phyloP scores from a whole-genome alignment of 108 stramenopile genomes.

The Aurantiochytrium sp. region DNA sequence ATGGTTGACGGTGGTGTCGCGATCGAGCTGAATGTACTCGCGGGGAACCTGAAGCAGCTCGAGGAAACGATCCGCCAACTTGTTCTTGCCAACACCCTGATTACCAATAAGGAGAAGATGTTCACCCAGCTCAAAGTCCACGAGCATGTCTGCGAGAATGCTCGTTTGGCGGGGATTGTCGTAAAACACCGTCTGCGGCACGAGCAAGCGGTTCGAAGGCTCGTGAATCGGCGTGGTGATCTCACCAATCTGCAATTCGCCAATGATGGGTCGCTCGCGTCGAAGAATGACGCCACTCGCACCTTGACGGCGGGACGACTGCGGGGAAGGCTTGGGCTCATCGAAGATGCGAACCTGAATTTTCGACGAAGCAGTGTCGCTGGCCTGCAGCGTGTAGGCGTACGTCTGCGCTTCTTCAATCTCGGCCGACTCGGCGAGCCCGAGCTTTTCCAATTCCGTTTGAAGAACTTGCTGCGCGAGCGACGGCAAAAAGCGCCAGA shows the following conservation, averaged over 20 bases:
- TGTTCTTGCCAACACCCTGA: constrained; percentile 90
- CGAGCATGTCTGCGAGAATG: constrained; percentile 45
- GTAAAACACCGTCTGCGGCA: constrained; percentile 44
- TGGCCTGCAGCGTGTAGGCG: not conserved
- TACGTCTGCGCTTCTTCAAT: not conserved
- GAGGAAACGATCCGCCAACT: constrained; percentile 61
- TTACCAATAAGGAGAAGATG: constrained; percentile 66
- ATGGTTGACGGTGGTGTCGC: constrained; percentile 71
- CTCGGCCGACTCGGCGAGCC: not conserved
- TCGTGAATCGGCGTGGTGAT: constrained; percentile 8
- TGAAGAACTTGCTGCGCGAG: not conserved
- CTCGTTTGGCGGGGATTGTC: constrained; percentile 47
- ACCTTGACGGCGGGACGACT: too few relatives aligned
- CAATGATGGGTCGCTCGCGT: not conserved
- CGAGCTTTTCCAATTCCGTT: not conserved
- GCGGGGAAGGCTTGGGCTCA: not conserved
- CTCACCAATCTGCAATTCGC: constrained; percentile 29
- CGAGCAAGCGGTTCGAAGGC: constrained; percentile 35
- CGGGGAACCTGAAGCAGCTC: constrained; percentile 59
- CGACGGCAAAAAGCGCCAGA: not conserved
- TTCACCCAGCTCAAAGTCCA: constrained; percentile 56
- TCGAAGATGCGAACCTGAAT: not conserved
- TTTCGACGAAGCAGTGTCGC: not conserved
- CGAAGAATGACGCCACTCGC: not conserved
- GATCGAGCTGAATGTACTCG: constrained; percentile 83